Base-by-base conservation (phyloP, 1,284 basidiomycete species). In the Cutaneotrichosporon cavernicola region DNA sequence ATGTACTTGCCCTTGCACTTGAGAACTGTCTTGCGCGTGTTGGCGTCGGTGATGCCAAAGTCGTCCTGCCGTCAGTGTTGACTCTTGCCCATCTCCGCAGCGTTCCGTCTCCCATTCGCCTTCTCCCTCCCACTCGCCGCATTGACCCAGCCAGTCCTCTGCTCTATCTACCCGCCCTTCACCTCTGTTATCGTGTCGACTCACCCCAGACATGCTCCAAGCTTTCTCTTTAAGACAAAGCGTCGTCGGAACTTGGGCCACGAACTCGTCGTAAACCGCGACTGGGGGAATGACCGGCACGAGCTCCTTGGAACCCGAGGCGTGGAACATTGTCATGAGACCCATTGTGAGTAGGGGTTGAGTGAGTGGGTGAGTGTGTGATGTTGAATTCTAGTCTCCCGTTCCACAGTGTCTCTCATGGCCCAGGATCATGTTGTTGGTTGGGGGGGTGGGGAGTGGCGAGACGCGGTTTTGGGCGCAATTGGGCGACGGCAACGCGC, bases 141-240 rank as follows among this genome's bases (percentile, higher is more conserved):
- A 26, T 26, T 26, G 26, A 3, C 26, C 26, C 26, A 26, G 26
- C 26, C 3, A 26, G 26, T 26, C 26, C 26, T 26, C 26, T 26
- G 26, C 26, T 3, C 26, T 26, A 26, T 26, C 22, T 30, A 51
- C 18, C 38, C 13, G 9, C 38, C 38, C 16, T 16, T 16, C 5
- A n/a, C 7, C 9, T 36, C 11, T 36, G 34, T 8, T 13, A 2
- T 9, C 11, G 11, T 5, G 34, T 13, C 34, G 0, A 46, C 56
- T 34, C 26, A 58, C 56, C 8, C 80, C 80, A 21, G 68, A 72
- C 58, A 74, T 74, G 1, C 73, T 71, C 70, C 80, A 76, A 13
- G 71, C 71, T 56, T 73, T 73, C 63, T 81, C 80, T 58, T 77
- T 78, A 53, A 80, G 65, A 2, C 77, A 70, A 18, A 81, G 68